A percentile compares a stretch with the other conserved stretches of the same genome.
These are phyloP conservation scores for Lactarius akahatsu DNA, from an alignment of 768 basidiomycete species.

Conservation along the genomic window DNA sequence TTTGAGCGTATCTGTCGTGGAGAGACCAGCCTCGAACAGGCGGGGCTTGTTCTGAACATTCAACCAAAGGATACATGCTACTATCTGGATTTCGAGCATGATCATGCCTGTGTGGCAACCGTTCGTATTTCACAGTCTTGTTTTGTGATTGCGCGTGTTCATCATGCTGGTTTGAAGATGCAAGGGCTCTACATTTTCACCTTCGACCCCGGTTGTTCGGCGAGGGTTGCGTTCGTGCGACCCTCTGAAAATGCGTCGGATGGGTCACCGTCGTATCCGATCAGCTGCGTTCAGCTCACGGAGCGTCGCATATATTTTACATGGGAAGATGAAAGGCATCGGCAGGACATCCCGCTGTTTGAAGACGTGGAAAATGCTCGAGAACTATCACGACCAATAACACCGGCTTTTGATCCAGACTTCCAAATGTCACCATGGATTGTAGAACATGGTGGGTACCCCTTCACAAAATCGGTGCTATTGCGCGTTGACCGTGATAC, in stretches of 20 bases:
- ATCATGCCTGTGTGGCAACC: not conserved
- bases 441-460: too few relatives aligned
- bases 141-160: too few relatives aligned
- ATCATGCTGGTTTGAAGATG: too few relatives aligned
- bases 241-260: too few relatives aligned
- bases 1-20: conserved; percentile 19
- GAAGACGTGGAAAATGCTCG: conserved; percentile 1
- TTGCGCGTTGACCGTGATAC: too few relatives aligned
- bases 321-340: conserved; percentile 18
- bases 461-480: too few relatives aligned
- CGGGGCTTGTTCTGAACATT: conserved; percentile 1
- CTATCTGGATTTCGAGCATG: conserved; percentile 13
- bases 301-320: conserved; percentile 16
- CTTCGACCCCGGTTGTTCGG: too few relatives aligned
- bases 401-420: not conserved
- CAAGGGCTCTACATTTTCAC: too few relatives aligned
- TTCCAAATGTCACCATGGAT: too few relatives aligned
- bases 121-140: conserved; percentile 5
- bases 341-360: conserved; percentile 9
- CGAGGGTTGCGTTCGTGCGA: too few relatives aligned
- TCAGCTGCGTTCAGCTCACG: too few relatives aligned
- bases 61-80: not conserved
- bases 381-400: not conserved
- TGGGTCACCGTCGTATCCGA: too few relatives aligned
- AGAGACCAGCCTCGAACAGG: not conserved